Evolutionary conservation across 257 asterid species (phyloP), one percentile per base, ranked within the genome.

Genomic region (Solanum appendiculatum): DNA sequence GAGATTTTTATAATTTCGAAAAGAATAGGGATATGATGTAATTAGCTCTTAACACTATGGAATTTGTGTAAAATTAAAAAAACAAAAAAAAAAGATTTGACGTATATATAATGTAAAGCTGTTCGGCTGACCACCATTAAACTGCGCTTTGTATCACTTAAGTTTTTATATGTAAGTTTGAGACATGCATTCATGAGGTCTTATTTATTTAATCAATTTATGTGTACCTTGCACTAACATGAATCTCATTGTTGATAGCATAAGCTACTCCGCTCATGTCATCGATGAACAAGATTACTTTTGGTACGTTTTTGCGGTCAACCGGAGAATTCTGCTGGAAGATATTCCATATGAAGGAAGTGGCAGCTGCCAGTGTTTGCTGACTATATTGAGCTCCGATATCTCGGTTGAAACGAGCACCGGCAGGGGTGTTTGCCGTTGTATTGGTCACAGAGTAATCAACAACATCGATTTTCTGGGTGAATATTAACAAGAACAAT

Each of bases 251-350:
- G 51, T 77, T 87, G 69, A 5, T 29, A 1, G 94, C 48, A 16
- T 89, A 92, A 0, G 97, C 94, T 31, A 91, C 92, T 5, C 93
- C 96, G 11, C 46, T 91, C 90, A 92, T 91, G 88, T 94, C 93
- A 39, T 95, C 96, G 8, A 95, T 25, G 13, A 87, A 91, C 58
- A 91, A 36, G 88, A 87, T 88, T n/a, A 93, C 94, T 69, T 8
- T 88, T 3, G 54, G 86, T 36, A 91, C 86, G 14, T 73, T 23
- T 87, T 89, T 93, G 8, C 92, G 73, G 21, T 86, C 92, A 8
- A 89, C 82, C 0, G 88, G 81, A 21, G 86, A 4, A 15, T 48
- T 48, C 21, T 48, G n/a, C 69, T 93, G 89, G 90, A 95, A 93
- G 31, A 70, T 44, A n/a, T 86, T 84, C 91, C 92, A 91, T 68